Evolutionary conservation across 78 protist species (phyloP).

Genomic region (slime mould (Dictyostelium discoideum)): DNA sequence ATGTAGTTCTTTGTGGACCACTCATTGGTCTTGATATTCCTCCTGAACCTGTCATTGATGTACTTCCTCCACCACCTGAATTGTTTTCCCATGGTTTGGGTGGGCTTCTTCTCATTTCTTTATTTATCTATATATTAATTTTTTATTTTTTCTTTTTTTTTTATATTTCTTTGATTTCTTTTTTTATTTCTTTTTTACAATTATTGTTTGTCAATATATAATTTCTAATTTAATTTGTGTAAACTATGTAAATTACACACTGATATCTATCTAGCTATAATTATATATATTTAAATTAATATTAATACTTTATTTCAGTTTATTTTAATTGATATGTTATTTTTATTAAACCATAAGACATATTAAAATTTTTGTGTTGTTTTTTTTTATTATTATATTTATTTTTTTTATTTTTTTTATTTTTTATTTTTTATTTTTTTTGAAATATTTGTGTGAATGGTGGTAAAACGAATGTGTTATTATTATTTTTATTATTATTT

Average conservation of each 20-base stretch:
- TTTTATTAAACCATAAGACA: too few relatives aligned
- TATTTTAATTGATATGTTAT: neutral
- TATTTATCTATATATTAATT: neutral
- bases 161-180: too few relatives aligned
- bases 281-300: neutral
- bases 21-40: slow-evolving; percentile 1
- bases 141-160: neutral
- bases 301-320: neutral
- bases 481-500: neutral
- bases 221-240: neutral
- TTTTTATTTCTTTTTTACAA: neutral
- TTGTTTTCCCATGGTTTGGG: slow-evolving; percentile 5
- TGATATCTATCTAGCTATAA: neutral
- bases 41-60: neutral
- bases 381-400: neutral
- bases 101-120: neutral
- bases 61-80: neutral
- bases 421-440: neutral
- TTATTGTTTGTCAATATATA: neutral
- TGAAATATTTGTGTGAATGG: neutral
- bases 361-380: neutral
- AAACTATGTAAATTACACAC: neutral
- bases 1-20: neutral
- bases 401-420: neutral
- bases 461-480: neutral